phyloP scores from a whole-genome alignment of 164 flowering plant genomes.

The Piper betle region DNA sequence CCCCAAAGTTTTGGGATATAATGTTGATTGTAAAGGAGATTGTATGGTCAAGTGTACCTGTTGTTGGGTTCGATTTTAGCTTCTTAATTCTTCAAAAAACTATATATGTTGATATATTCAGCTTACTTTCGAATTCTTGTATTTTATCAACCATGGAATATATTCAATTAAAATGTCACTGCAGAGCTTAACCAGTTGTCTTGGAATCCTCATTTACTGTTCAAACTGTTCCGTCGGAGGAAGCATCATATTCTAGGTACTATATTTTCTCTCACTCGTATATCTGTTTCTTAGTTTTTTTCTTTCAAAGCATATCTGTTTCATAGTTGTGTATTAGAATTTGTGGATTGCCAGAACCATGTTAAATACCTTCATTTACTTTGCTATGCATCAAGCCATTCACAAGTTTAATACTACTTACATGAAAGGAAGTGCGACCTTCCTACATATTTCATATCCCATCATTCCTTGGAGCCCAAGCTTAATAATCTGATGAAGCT shows the following conservation, averaged over 20 bases:
- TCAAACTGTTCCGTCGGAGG: not conserved
- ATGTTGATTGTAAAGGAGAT: conserved; percentile 90
- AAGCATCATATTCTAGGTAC: not conserved
- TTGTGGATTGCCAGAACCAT: too few species aligned
- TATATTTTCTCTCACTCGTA: not conserved
- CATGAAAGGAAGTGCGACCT: too few species aligned
- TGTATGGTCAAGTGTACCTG: conserved; percentile 88
- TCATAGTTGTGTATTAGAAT: not conserved
- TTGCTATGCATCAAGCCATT: too few species aligned
- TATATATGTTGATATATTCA: not conserved
- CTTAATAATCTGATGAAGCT: too few species aligned
- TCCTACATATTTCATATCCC: too few species aligned
- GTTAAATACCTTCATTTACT: too few species aligned
- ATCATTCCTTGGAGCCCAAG: too few species aligned
- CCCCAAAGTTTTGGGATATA: conserved; percentile 81
- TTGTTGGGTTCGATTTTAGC: conserved; percentile 93
- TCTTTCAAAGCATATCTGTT: not conserved
- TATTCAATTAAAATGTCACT: too few species aligned
- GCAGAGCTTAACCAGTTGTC: not conserved
- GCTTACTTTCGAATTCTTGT: too few species aligned
- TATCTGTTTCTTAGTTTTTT: too few species aligned
- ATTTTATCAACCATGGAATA: not conserved
- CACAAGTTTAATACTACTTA: too few species aligned
- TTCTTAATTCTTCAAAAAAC: not conserved
- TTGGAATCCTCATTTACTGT: not conserved